phyloP scores from a whole-genome alignment of 176 grass and related monocot species.

The Aegilops sharonensis region DNA sequence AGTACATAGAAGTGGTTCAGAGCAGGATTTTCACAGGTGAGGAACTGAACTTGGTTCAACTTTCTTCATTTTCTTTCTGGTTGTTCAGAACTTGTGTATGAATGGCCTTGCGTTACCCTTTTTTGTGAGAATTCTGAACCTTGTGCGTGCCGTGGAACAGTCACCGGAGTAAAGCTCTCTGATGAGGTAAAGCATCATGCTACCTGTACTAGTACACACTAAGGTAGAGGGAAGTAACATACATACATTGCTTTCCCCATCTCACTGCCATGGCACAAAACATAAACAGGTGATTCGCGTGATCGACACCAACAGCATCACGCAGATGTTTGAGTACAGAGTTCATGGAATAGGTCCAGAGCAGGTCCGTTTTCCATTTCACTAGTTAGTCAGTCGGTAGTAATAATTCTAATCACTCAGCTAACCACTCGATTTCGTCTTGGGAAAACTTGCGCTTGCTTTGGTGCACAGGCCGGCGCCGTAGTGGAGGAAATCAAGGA shows the following conservation, averaged over 20 bases:
- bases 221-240: background rate
- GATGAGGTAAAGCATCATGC: conserved; percentile 42
- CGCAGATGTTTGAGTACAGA: conserved; percentile 72
- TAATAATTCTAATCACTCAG: background rate
- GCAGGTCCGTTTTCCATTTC: conserved; percentile 48
- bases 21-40: conserved; percentile 63
- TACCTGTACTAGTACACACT: background rate
- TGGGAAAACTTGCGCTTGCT: background rate
- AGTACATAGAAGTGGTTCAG: conserved; percentile 64
- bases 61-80: background rate
- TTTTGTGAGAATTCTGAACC: conserved; percentile 22
- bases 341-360: conserved; percentile 69
- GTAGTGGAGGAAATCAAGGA: conserved; percentile 78
- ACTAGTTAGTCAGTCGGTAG: background rate
- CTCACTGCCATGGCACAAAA: background rate
- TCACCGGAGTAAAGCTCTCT: conserved; percentile 56
- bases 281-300: conserved; percentile 57
- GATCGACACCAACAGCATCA: conserved; percentile 65
- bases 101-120: background rate
- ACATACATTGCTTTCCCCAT: background rate
- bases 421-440: background rate
- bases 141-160: conserved; percentile 31
- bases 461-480: conserved; percentile 41
- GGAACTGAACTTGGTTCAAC: background rate
- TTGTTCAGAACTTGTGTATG: background rate